Evolutionary conservation across 2,329 filamentous ascomycete genomes (phyloP), one percentile per base, ranked within the genome.

Genomic region (Colletotrichum nymphaeae): DNA sequence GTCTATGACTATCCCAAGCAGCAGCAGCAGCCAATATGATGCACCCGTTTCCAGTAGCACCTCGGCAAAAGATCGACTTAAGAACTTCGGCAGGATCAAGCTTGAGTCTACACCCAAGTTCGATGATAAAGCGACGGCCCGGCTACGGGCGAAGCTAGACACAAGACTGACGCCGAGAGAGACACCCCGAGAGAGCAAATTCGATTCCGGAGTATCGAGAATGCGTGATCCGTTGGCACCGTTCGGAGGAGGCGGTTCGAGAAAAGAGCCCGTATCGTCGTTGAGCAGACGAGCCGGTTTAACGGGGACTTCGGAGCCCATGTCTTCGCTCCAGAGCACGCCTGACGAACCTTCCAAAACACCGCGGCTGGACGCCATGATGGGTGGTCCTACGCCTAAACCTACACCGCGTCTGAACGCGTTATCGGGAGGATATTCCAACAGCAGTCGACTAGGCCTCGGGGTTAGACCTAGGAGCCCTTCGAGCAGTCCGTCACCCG

Each of bases 51-150:
- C 37, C 28, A 32, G 12, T 5, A 24, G 67, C 4, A 22, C 37
- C 24, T 73, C 62, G 19, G 52, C 56, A 19, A 70, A 56, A 65
- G 67, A 73, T 35, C 71, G 67, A 14, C 67, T 73, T 2, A 73
- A 66, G 49, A 52, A 14, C 0, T 49, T 71, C 1, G 26, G 49
- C 12, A 26, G 24, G 5, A 8, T 63, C 4, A 65, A 52, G 12
- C 67, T 35, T 9, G 35, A 62, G 19, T 62, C 60, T 6, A 53
- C 67, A 16, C 55, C 71, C 46, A 62, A 58, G 28, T 56, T 60
- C 6, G 63, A 66, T 30, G 59, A 69, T n/a, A 12, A 35, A 37
- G 3, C 59, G 22, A 24, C 35, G 14, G n/a, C 49, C 14, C 24
- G 46, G 22, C 53, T 42, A 14, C 53, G n/a, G 24, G 59, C 53